phyloP scores from a whole-genome alignment of 352 stramenopile genomes.

The Phytophthora europaea region DNA sequence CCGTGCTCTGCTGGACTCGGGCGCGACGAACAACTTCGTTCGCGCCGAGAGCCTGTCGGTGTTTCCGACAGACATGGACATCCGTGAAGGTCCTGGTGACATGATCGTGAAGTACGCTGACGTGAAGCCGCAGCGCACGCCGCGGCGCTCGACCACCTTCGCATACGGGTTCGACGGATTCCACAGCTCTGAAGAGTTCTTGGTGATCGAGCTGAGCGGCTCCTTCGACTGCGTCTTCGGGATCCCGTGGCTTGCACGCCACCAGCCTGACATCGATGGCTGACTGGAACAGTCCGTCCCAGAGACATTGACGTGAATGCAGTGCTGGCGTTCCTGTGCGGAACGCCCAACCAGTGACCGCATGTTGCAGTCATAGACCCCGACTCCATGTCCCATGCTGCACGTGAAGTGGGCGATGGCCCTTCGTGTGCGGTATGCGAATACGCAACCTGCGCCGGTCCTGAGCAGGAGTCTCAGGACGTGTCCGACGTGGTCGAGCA shows the following conservation, averaged over 20 bases:
- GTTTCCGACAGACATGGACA: too few relatives aligned
- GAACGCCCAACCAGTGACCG: neutral
- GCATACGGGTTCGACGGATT: slow-evolving; percentile 35
- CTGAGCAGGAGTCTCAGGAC: slow-evolving; percentile 25
- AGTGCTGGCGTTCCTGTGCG: too few relatives aligned
- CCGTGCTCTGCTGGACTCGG: too few relatives aligned
- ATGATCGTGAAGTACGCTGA: too few relatives aligned
- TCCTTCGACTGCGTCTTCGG: slow-evolving; percentile 44
- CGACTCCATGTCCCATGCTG: too few relatives aligned
- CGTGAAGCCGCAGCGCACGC: too few relatives aligned
- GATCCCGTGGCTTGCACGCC: slow-evolving; percentile 35
- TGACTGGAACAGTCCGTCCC: too few relatives aligned
- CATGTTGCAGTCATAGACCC: neutral
- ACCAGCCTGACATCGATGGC: slow-evolving; percentile 13
- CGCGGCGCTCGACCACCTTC: slow-evolving; percentile 19
- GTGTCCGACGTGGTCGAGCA: slow-evolving; percentile 6
- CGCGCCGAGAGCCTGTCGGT: too few relatives aligned
- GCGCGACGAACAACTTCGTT: too few relatives aligned
- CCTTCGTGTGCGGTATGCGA: neutral
- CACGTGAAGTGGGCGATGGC: too few relatives aligned
- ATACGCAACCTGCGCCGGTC: slow-evolving; percentile 1
- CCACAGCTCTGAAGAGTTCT: slow-evolving; percentile 25
- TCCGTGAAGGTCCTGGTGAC: too few relatives aligned
- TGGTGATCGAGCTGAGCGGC: slow-evolving; percentile 38
- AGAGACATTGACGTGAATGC: too few relatives aligned